Conservation (phyloP, 1,284 basidiomycete species). For the Ustilago lituana region DNA sequence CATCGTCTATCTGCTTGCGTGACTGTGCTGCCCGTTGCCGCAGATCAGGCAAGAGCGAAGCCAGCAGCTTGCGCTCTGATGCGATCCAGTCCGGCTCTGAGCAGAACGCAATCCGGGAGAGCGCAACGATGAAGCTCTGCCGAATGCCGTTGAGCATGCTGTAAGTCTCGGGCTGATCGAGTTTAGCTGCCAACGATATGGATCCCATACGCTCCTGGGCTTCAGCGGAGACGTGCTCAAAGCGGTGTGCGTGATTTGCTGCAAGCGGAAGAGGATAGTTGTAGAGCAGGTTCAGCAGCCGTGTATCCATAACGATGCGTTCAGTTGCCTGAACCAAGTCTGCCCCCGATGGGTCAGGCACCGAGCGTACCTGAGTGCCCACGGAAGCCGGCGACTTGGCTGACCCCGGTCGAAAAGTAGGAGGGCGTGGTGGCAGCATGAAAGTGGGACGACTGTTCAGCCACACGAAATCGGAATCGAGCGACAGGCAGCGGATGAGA, state of each 20-base stretch:
- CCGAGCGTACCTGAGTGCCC: conserved; percentile 3
- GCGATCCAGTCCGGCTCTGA: conserved; percentile 57
- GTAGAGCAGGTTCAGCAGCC: conserved; percentile 56
- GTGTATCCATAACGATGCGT: conserved; percentile 49
- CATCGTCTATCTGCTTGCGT: not conserved
- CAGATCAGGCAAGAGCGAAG: conserved; percentile 11
- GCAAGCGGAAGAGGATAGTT: conserved; percentile 35
- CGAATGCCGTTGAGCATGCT: conserved; percentile 59
- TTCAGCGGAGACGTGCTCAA: conserved; percentile 1
- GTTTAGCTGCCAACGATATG: conserved; percentile 44
- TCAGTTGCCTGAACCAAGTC: conserved; percentile 43
- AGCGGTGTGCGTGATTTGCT: conserved; percentile 8
- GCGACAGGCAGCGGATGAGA: conserved; percentile 47
- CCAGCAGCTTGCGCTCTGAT: conserved; percentile 23
- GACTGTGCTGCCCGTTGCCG: not conserved
- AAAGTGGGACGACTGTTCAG: conserved; percentile 31
- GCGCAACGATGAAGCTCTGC: conserved; percentile 54
- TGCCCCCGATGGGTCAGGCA: conserved; percentile 19
- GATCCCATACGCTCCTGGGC: conserved; percentile 23
- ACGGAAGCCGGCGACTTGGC: not conserved
- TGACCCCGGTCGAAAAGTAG: not conserved
- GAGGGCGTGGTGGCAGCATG: conserved; percentile 15
- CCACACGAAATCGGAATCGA: conserved; percentile 54
- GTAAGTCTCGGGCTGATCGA: conserved; percentile 51
- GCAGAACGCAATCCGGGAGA: conserved; percentile 56